These are phyloP conservation scores for Fraxinus quadrangulata DNA, from an alignment of 257 asterid species.

Conservation along the genomic window DNA sequence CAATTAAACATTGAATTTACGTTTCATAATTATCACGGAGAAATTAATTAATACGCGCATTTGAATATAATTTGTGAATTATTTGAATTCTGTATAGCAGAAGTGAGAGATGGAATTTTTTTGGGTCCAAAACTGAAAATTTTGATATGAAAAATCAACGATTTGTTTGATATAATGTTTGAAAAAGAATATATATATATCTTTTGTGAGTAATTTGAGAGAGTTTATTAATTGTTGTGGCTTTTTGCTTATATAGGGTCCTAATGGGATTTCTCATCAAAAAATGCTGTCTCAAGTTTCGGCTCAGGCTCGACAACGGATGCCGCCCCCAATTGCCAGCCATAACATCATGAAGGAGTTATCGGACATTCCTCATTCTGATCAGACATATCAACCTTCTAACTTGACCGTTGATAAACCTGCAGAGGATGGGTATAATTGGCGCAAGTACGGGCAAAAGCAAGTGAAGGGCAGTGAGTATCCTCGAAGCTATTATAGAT, in stretches of 20 bases:
- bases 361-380: conserved; percentile 22
- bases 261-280: conserved; percentile 56
- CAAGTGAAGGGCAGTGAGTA: conserved; percentile 68
- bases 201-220: not conserved
- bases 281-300: conserved; percentile 53
- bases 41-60: not conserved
- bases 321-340: conserved; percentile 19
- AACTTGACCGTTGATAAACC: conserved; percentile 42
- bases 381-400: conserved; percentile 26
- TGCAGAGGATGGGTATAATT: conserved; percentile 61
- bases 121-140: not conserved
- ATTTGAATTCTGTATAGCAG: not conserved
- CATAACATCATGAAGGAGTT: conserved; percentile 21
- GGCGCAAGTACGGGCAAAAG: conserved; percentile 78
- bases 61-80: not conserved
- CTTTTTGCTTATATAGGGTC: conserved; percentile 36
- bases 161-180: not conserved
- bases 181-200: not conserved
- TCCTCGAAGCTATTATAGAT: conserved; percentile 64
- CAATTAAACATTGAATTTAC: conserved; percentile 3
- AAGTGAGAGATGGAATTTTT: not conserved
- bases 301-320: conserved; percentile 38
- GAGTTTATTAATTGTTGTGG: not conserved
- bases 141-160: not conserved
- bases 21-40: not conserved